phyloP scores from a whole-genome alignment of 2,329 filamentous ascomycete species.

The Polytolypa hystricis region DNA sequence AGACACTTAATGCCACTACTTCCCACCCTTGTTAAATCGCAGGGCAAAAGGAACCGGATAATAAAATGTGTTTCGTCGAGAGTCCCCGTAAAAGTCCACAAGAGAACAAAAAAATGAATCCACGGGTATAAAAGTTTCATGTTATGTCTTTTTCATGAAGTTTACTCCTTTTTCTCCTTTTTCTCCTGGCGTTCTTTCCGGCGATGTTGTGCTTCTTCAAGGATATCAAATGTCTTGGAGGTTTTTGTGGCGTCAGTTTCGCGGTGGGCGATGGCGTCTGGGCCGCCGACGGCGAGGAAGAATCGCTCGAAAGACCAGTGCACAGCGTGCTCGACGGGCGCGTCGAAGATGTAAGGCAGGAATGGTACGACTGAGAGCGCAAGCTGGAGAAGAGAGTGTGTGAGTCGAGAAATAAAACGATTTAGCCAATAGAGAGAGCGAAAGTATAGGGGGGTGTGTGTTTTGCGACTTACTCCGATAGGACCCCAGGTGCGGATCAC shows the following conservation, averaged over 20 bases:
- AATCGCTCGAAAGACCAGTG: conserved; percentile 82
- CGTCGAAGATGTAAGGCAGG: conserved; percentile 73
- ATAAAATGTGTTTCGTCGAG: no score
- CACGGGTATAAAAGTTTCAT: no score
- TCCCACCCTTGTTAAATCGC: no score
- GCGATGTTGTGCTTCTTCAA: conserved; percentile 14
- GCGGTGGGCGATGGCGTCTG: conserved; percentile 37
- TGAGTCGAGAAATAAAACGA: conserved; percentile 8
- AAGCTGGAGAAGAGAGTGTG: conserved; percentile 41
- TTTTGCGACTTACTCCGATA: conserved; percentile 61
- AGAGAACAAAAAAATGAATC: no score
- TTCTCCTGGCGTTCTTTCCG: conserved; percentile 19
- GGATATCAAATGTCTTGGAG: conserved; percentile 14
- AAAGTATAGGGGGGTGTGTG: background rate
- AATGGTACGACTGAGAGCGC: conserved; percentile 67
- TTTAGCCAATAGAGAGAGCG: conserved; percentile 7
- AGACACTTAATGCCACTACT: no score
- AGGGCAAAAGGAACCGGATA: no score
- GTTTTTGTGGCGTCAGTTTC: conserved; percentile 7
- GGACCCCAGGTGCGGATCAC: conserved; percentile 74
- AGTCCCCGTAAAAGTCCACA: no score
- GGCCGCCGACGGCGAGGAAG: conserved; percentile 62
- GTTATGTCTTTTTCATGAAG: no score
- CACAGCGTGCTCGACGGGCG: conserved; percentile 83
- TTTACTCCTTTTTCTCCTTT: no score